A percentile compares a stretch with the other conserved stretches of the same genome.
Evolutionary conservation across 2,329 filamentous ascomycete genomes (phyloP).

Genomic region (Raffaelea deltoideospora): DNA sequence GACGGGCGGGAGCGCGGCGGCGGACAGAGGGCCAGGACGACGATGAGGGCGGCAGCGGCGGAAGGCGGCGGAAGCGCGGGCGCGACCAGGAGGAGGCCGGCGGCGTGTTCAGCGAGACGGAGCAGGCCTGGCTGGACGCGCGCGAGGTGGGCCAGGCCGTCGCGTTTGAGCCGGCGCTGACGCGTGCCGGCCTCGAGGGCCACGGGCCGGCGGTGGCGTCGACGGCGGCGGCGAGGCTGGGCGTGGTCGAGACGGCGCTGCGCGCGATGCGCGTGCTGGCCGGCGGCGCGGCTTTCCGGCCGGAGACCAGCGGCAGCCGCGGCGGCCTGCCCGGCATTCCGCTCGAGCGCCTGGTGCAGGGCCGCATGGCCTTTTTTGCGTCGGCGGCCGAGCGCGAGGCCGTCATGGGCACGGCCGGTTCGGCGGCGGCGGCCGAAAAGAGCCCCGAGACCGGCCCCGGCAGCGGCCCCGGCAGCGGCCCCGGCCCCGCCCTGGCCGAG

Average conservation of each 20-base stretch:
- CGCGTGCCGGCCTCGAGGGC: slow-evolving; percentile 19
- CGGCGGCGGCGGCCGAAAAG: slow-evolving; percentile 5
- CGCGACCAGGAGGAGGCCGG: not conserved
- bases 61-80: slow-evolving; percentile 1
- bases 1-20: slow-evolving; percentile 1
- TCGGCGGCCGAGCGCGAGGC: slow-evolving; percentile 13
- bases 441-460: not conserved
- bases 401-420: slow-evolving; percentile 1
- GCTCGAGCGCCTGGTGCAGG: slow-evolving; percentile 8
- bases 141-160: slow-evolving; percentile 15
- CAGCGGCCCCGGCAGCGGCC: not conserved
- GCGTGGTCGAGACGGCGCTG: slow-evolving; percentile 18
- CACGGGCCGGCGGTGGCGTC: slow-evolving; percentile 23
- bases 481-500: not conserved
- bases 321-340: slow-evolving; percentile 11
- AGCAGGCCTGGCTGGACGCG: slow-evolving; percentile 13
- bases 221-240: slow-evolving; percentile 8
- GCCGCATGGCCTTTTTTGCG: slow-evolving; percentile 20
- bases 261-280: slow-evolving; percentile 24
- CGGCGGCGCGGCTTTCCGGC: slow-evolving; percentile 19
- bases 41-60: slow-evolving; percentile 1
- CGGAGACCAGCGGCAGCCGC: too few relatives aligned
- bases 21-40: not conserved
- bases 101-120: slow-evolving; percentile 8
- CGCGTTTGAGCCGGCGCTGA: slow-evolving; percentile 18